phyloP scores from a whole-genome alignment of 2,329 filamentous ascomycete genomes.

The Fusarium nurragi region DNA sequence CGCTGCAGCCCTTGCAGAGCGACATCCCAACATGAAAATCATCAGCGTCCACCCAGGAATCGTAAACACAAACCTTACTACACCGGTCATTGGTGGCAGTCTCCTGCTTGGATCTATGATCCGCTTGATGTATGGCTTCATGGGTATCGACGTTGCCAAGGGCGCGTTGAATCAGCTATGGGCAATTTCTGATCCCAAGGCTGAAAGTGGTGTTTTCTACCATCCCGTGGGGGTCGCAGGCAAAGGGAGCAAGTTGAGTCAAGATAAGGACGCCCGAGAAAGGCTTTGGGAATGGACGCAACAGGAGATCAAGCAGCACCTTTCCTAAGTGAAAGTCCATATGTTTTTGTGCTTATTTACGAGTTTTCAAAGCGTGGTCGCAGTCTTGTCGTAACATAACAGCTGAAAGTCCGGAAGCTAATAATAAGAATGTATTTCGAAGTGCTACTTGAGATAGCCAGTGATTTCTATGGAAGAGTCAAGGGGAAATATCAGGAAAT shows the following conservation, averaged over 20 bases:
- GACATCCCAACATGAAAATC: neutral
- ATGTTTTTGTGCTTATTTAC: no score
- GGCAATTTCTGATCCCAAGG: neutral
- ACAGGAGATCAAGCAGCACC: conserved; percentile 2
- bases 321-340: no score
- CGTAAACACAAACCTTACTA: neutral
- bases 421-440: no score
- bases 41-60: conserved; percentile 2
- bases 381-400: no score
- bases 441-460: no score
- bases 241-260: conserved; percentile 3
- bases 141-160: neutral
- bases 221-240: conserved; percentile 6
- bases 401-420: no score
- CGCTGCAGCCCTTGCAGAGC: conserved; percentile 1
- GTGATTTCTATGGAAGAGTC: no score
- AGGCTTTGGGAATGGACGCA: conserved; percentile 15
- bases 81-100: neutral
- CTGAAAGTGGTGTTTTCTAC: conserved; percentile 3
- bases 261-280: neutral
- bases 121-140: rapidly evolving
- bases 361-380: no score
- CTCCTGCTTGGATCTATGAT: neutral
- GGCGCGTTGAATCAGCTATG: neutral
- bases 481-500: neutral